Base-by-base conservation (phyloP, 345 rosid genomes). In the Eucalyptus marginata region DNA sequence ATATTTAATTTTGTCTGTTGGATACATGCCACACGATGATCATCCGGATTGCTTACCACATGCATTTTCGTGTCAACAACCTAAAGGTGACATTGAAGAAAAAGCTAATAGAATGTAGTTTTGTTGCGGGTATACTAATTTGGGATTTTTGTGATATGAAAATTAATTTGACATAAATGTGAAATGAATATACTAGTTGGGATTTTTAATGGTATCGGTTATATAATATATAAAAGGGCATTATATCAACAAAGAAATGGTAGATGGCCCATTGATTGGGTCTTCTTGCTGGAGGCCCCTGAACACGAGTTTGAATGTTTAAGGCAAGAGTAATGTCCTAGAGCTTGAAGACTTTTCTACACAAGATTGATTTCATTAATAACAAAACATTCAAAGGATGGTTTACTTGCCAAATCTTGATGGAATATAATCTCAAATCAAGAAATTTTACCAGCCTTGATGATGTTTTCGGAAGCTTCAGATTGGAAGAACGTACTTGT, bases 101-200 rank as follows among this genome's bases (percentile, higher is more conserved):
- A 22, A 56, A 56, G 27, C 66, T 59, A 59, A 27, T 25, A 7
- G 66, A 59, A 11, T 27, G 16, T 59, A 12, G n/a, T 59, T 59
- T 59, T 59, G 14, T 3, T 27, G n/a, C 0, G 1, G 0, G 14
- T 25, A 0, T 27, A 59, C 0, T 0, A 3, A 24, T 56, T 56
- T 56, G 29, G 6, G 11, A 2, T n/a, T 10, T 56, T 56, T 56
- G 13, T 56, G 62, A 22, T 11, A 12, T 58, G 64, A 58, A 58
- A 10, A 25, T 58, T 25, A 58, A 0, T 58, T 58, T 11, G 64
- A 58, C 3, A 27, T 58, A 58, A 0, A 58, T 58, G 3, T 24
- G 7, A n/a, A 25, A 25, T 25, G 64, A 27, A 27, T 5, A 27
- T 5, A 25, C 0, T 58, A 58, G 64, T 58, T 58, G n/a, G 3